Evolutionary conservation across 495 filamentous ascomycete species (phyloP).

Genomic region (Jackrogersella minutella): DNA sequence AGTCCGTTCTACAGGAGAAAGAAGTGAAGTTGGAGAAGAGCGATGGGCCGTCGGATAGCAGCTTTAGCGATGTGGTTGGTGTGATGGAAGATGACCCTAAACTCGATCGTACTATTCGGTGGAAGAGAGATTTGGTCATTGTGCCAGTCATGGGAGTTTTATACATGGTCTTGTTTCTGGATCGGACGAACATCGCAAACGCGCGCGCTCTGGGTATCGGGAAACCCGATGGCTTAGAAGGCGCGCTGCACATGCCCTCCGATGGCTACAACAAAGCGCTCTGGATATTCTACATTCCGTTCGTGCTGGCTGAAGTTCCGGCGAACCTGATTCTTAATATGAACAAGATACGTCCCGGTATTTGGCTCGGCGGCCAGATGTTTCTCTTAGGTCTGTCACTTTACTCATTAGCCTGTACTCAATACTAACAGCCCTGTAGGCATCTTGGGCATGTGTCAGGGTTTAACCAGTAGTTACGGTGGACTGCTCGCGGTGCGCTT

Average conservation of each 20-base stretch:
- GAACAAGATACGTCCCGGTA: slow-evolving; percentile 34
- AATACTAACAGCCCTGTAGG: slow-evolving; percentile 20
- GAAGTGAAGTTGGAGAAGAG: slow-evolving; percentile 4
- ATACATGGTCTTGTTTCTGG: slow-evolving; percentile 37
- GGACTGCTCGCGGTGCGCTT: slow-evolving; percentile 37
- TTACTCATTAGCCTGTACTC: too few relatives aligned
- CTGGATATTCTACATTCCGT: slow-evolving; percentile 37
- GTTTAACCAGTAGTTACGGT: slow-evolving; percentile 28
- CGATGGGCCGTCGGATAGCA: neutral
- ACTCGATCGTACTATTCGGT: slow-evolving; percentile 24
- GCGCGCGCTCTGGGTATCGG: slow-evolving; percentile 29
- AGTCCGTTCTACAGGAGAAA: neutral
- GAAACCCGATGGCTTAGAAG: slow-evolving; percentile 27
- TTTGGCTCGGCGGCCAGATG: slow-evolving; percentile 33
- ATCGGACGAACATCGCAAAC: slow-evolving; percentile 41
- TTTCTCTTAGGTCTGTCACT: slow-evolving; percentile 26
- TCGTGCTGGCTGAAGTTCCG: slow-evolving; percentile 34
- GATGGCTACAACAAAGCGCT: slow-evolving; percentile 36
- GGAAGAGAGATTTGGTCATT: slow-evolving; percentile 39
- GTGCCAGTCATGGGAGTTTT: slow-evolving; percentile 33
- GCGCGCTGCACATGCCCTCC: slow-evolving; percentile 30
- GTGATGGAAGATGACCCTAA: slow-evolving; percentile 12
- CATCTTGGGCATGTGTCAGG: slow-evolving; percentile 37
- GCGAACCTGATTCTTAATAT: slow-evolving; percentile 36
- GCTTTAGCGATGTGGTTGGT: neutral